Base-by-base conservation (phyloP, 1,284 basidiomycete species). In the Tetrapyrgos nigripes region DNA sequence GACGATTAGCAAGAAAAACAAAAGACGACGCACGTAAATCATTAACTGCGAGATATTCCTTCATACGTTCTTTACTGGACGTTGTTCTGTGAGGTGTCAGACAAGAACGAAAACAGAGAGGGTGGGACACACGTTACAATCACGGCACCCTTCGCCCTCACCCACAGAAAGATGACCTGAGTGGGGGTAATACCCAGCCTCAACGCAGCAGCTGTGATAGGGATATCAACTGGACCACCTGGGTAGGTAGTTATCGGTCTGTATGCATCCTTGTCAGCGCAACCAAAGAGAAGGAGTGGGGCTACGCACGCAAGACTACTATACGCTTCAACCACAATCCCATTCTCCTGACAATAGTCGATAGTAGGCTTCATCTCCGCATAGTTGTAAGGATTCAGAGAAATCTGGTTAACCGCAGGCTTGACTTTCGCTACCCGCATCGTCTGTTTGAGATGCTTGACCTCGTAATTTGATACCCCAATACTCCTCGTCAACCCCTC, bases 381-480 rank as follows among this genome's bases (percentile, higher is more conserved):
- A 66, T 83, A 80, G 53, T 85, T 83, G 67, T 87, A 87, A 5
- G 86, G 85, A 63, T 89, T 83, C 35, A 87, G 27, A 13, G 4
- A 31, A 21, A 57, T 57, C 55, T 88, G 86, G 69, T 89, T 87
- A 37, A 84, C 85, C 0, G 78, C 83, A 1, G 86, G 86, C 60
- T 78, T 79, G 61, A 86, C 71, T 44, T 79, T 79, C 4, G 82
- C 82, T 1, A 74, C 72, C 46, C 77, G 75, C 33, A 85, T 62
- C 5, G 88, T 72, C 6, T 73, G 73, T 62, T 83, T 69, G 13
- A 88, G 77, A 21, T 87, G 74, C 0, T 76, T 63, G 13, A 85
- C 74, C 26, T 70, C 71, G 68, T 86, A 87, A 77, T 88, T 88
- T 67, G 82, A 84, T 26, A 88, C 85, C n/a, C 85, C 86, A 60